A percentile compares a stretch with the other conserved stretches of the same genome.
These are phyloP conservation scores for Botrytis elliptica DNA, from an alignment of 2,329 filamentous ascomycete genomes.

Conservation along the genomic window DNA sequence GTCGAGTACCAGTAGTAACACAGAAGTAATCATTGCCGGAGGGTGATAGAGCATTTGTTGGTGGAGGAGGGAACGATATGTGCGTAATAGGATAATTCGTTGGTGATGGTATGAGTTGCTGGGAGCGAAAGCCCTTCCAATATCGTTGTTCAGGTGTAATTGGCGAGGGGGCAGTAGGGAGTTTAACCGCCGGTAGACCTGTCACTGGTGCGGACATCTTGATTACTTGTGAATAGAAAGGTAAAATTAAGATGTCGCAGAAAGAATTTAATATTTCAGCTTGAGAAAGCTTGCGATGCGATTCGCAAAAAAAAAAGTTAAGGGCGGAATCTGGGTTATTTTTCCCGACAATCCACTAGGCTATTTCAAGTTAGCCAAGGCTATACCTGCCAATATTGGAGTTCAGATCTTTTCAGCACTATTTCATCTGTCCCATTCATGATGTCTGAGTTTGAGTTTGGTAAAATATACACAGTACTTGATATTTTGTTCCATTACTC, in stretches of 20 bases:
- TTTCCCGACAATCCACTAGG: conserved; percentile 9
- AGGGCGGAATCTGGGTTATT: neutral
- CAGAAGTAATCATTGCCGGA: conserved; percentile 73
- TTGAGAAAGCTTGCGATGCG: conserved; percentile 13
- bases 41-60: conserved; percentile 43
- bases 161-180: conserved; percentile 77
- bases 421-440: neutral
- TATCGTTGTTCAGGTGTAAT: conserved; percentile 91
- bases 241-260: conserved; percentile 15
- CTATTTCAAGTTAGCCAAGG: conserved; percentile 8
- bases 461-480: neutral
- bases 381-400: conserved; percentile 1
- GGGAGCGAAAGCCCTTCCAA: conserved; percentile 94
- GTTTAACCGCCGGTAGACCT: conserved; percentile 58
- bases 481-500: neutral
- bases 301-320: conserved; percentile 19
- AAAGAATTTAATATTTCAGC: conserved; percentile 5
- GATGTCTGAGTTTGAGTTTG: neutral
- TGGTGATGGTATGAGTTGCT: conserved; percentile 80
- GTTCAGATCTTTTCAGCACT: neutral
- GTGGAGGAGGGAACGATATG: conserved; percentile 68
- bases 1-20: conserved; percentile 88
- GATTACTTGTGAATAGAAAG: conserved; percentile 12
- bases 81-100: conserved; percentile 77
- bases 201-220: conserved; percentile 37